Conservation (phyloP, 345 rosid genomes). For the Trapa bicornis region DNA sequence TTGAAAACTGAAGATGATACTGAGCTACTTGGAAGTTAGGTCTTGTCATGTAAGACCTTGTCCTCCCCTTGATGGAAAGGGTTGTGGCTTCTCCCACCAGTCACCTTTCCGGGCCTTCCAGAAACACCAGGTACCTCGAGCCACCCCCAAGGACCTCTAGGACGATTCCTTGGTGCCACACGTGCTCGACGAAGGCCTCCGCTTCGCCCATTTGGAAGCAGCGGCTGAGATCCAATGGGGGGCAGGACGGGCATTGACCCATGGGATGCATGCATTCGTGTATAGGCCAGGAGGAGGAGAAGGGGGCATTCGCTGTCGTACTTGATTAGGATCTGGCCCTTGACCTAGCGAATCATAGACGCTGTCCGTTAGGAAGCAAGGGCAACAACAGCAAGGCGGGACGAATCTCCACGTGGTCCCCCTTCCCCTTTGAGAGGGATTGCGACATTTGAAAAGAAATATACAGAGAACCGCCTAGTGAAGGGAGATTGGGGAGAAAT, state of each 20-base stretch:
- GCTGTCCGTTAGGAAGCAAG: not conserved
- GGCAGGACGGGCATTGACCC: conserved; percentile 22
- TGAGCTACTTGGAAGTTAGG: conserved; percentile 17
- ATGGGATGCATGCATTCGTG: conserved; percentile 30
- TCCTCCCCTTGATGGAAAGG: conserved; percentile 18
- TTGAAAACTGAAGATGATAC: conserved; percentile 26
- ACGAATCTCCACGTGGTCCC: conserved; percentile 36
- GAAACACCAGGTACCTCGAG: conserved; percentile 27
- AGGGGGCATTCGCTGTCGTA: conserved; percentile 8
- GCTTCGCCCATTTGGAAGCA: conserved; percentile 22
- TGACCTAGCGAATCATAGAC: conserved; percentile 10
- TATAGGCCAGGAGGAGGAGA: not conserved
- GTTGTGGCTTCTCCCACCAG: conserved; percentile 16
- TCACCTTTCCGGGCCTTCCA: conserved; percentile 28
- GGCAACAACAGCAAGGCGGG: conserved; percentile 6
- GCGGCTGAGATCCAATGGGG: conserved; percentile 16
- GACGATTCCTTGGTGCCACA: conserved; percentile 33
- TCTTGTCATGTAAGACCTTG: conserved; percentile 27
- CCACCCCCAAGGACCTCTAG: conserved; percentile 12
- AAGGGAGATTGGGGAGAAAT: too few species aligned
- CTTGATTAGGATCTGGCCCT: conserved; percentile 18
- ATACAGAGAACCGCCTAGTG: too few species aligned
- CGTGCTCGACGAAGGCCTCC: conserved; percentile 24
- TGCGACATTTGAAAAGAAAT: not conserved
- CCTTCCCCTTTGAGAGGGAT: conserved; percentile 11